These are phyloP conservation scores for Pholiota adiposa DNA, from an alignment of 1,284 basidiomycete species.

Conservation along the genomic window DNA sequence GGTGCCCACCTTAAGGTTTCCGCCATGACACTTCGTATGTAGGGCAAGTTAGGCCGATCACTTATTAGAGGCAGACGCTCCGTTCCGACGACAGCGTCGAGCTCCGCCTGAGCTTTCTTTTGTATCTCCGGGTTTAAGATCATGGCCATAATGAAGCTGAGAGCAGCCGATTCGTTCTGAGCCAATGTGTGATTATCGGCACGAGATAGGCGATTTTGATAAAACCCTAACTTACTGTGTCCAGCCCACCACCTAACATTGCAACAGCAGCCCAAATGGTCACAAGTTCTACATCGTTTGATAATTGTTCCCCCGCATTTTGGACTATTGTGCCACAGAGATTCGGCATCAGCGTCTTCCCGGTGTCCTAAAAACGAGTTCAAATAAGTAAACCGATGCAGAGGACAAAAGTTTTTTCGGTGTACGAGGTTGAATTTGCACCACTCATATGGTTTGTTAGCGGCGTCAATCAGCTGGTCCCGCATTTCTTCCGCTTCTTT, in stretches of 20 bases:
- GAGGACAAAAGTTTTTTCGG: not conserved
- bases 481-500: not conserved
- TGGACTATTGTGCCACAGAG: not conserved
- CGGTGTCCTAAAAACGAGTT: not conserved
- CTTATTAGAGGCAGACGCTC: slow-evolving; percentile 4
- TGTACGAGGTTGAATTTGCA: not conserved
- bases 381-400: not conserved
- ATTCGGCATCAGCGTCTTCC: not conserved
- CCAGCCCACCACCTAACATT: not conserved
- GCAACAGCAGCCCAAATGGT: not conserved
- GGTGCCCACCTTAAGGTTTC: slow-evolving; percentile 4
- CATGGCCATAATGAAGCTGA: slow-evolving; percentile 14
- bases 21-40: not conserved
- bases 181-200: not conserved
- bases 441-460: not conserved
- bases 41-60: slow-evolving; percentile 6
- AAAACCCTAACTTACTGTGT: slow-evolving; percentile 4
- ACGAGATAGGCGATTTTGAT: not conserved
- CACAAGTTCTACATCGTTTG: not conserved
- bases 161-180: slow-evolving; percentile 33
- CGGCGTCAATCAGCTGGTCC: not conserved
- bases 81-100: slow-evolving; percentile 17
- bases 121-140: slow-evolving; percentile 17
- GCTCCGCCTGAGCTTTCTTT: slow-evolving; percentile 21
- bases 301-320: not conserved